phyloP scores from a whole-genome alignment of 1,284 basidiomycete genomes.

The Caloboletus firmus region DNA sequence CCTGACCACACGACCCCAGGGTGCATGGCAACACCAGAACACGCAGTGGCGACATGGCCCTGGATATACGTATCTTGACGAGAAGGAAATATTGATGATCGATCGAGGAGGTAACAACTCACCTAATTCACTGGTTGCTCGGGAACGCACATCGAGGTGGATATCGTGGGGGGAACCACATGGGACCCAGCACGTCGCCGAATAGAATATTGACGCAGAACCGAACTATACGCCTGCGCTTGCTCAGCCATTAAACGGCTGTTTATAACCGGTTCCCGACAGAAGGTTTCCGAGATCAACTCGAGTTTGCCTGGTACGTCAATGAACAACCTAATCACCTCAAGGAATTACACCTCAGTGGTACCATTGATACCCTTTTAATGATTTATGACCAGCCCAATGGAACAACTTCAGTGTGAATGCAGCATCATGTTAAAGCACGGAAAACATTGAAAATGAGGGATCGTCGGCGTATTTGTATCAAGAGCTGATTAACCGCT shows the following conservation, averaged over 20 bases:
- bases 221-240: not conserved
- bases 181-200: not conserved
- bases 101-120: conserved; percentile 17
- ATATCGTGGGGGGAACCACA: not conserved
- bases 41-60: conserved; percentile 29
- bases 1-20: conserved; percentile 21
- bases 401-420: not conserved
- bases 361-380: not conserved
- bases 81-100: conserved; percentile 8
- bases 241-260: not conserved
- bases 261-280: not conserved
- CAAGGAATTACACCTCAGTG: not conserved
- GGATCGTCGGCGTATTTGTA: conserved; percentile 38
- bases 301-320: conserved; percentile 1
- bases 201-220: not conserved
- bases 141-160: conserved; percentile 8
- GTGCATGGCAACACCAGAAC: conserved; percentile 16
- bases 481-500: conserved; percentile 70
- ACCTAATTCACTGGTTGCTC: conserved; percentile 17
- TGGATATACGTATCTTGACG: conserved; percentile 10
- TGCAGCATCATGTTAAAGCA: not conserved
- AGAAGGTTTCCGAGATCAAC: conserved; percentile 6
- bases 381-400: conserved; percentile 1
- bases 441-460: not conserved
- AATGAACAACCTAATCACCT: not conserved